phyloP scores from a whole-genome alignment of 108 stramenopile genomes.

The Mediolabrus comicus region DNA sequence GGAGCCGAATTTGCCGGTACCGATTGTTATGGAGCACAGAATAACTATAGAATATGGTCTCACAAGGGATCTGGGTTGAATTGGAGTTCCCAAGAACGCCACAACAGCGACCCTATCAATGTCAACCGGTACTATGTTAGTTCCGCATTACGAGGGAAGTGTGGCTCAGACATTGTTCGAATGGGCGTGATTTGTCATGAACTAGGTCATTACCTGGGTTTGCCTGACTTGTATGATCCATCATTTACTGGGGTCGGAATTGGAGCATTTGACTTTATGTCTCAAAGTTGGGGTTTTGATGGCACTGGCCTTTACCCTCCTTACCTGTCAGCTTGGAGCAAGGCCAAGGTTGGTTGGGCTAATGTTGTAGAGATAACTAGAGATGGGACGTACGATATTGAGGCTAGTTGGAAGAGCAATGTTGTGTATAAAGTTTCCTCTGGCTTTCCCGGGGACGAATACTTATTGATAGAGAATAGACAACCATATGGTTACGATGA shows the following conservation, averaged over 20 bases:
- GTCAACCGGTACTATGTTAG: slow-evolving; percentile 46
- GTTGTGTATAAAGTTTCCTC: slow-evolving; percentile 52
- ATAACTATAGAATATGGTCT: slow-evolving; percentile 41
- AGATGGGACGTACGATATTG: slow-evolving; percentile 39
- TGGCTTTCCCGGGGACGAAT: slow-evolving; percentile 53
- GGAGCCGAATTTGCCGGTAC: slow-evolving; percentile 62
- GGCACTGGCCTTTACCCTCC: slow-evolving; percentile 51
- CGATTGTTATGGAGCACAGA: slow-evolving; percentile 43
- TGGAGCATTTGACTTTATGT: slow-evolving; percentile 50
- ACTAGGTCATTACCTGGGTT: slow-evolving; percentile 48
- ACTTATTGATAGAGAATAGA: slow-evolving; percentile 72
- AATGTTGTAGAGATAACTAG: slow-evolving; percentile 34
- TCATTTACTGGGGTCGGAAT: slow-evolving; percentile 37
- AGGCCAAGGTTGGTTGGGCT: slow-evolving; percentile 54
- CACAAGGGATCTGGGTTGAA: slow-evolving; percentile 47
- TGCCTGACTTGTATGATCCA: slow-evolving; percentile 50
- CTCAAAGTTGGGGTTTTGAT: slow-evolving; percentile 48
- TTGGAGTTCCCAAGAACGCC: slow-evolving; percentile 4
- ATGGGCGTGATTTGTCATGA: slow-evolving; percentile 59
- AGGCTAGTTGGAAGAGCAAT: slow-evolving; percentile 23
- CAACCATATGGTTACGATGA: slow-evolving; percentile 52
- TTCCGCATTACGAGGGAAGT: slow-evolving; percentile 38
- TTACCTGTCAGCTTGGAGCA: slow-evolving; percentile 51
- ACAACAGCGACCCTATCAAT: slow-evolving; percentile 10
- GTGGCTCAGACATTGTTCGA: slow-evolving; percentile 32